Evolutionary conservation across 768 basidiomycete species (phyloP), one percentile per base, ranked within the genome.

Genomic region (Tylopilus sp.): DNA sequence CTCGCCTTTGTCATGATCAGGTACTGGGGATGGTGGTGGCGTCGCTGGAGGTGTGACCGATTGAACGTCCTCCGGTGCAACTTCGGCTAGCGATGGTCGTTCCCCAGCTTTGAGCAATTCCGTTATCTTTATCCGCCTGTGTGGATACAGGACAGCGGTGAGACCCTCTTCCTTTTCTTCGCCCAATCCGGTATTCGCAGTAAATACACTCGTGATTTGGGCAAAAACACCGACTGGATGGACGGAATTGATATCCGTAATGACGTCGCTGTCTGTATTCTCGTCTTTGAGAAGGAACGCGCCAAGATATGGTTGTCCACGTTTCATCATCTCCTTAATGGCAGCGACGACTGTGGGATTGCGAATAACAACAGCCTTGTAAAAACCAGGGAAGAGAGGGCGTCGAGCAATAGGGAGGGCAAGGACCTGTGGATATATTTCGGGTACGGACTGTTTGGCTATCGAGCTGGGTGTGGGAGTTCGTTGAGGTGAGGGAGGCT

Each of bases 211-310:
- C 1, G 95, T 98, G 47, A 98, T 93, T 71, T 98, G 95, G 2
- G 94, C 94, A 62, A 98, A 97, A 6, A 98, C 94, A 40, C 95
- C 95, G 50, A 98, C 93, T 1, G 81, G 81, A 68, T 98, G 91
- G 6, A 98, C 93, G 39, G 88, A 83, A 70, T 90, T 81, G 48
- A 91, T 70, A 62, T 89, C 88, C 51, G 89, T 88, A 58, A 98
- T 95, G 50, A 95, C 79, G 69, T 98, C 95, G 65, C 86, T 88
- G 70, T 98, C 95, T 40, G 87, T 77, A 57, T 91, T 82, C 59
- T 93, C 91, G 62, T 98, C 94, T 74, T 95, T 98, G 62, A 98
- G 82, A 23, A 98, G 74, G 76, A 98, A 98, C 23, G 94, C 95
- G 46, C 95, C 95, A 51, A 99, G 81, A 69, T 99, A 98, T 0